Percentiles rank a stretch among this genome's conserved stretches.
These are phyloP conservation scores for Heliamphora pulchella DNA, from an alignment of 179 eudicot species.

Conservation along the genomic window DNA sequence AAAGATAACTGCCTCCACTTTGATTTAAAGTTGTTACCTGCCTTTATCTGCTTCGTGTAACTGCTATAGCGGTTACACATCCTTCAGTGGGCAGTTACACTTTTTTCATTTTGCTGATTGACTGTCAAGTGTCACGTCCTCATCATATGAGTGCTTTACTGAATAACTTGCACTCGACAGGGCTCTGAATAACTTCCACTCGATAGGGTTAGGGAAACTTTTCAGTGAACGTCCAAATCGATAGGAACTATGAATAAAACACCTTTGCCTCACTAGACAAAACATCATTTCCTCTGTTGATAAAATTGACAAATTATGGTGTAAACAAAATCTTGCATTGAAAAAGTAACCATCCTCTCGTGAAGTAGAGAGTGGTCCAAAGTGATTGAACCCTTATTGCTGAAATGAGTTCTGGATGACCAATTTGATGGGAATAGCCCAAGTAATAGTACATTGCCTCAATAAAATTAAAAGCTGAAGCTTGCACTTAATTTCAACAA, in stretches of 20 bases:
- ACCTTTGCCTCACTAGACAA: constrained; percentile 14
- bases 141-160: too few relatives aligned
- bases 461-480: not conserved
- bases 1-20: too few relatives aligned
- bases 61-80: too few relatives aligned
- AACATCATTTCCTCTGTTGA: constrained; percentile 24
- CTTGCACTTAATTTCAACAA: not conserved
- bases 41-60: too few relatives aligned
- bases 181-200: too few relatives aligned
- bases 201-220: too few relatives aligned
- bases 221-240: constrained; percentile 11
- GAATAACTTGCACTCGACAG: too few relatives aligned
- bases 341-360: constrained; percentile 29
- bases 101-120: too few relatives aligned
- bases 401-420: not conserved
- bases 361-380: not conserved
- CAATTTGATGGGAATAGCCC: not conserved
- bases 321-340: constrained; percentile 32
- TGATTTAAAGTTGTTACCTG: too few relatives aligned
- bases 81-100: too few relatives aligned
- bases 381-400: not conserved
- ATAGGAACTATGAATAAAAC: constrained; percentile 30
- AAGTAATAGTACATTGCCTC: not conserved
- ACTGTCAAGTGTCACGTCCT: too few relatives aligned
- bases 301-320: too few relatives aligned